Conservation (phyloP, 139 green algal genomes). For the Tetraselmis chui region DNA sequence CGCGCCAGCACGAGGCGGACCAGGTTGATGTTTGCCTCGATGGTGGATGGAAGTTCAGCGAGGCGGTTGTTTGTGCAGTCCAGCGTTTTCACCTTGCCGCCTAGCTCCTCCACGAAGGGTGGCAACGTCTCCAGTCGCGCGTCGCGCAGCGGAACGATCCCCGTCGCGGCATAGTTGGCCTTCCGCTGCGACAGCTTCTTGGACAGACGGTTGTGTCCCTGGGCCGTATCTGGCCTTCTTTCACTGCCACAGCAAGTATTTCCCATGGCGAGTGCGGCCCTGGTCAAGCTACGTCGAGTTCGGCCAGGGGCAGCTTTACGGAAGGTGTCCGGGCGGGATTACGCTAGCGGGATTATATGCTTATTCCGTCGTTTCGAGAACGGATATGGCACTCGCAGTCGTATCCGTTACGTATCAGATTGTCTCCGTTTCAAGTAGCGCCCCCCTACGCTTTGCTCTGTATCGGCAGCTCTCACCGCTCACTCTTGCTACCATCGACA, state of each 20-base stretch:
- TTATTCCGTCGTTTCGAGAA: too few relatives aligned
- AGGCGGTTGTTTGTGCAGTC: conserved; percentile 39
- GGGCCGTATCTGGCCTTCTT: too few relatives aligned
- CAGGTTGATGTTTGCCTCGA: conserved; percentile 10
- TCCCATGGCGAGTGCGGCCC: background rate
- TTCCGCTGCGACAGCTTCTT: background rate
- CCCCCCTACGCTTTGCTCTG: too few relatives aligned
- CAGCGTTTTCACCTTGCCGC: conserved; percentile 21
- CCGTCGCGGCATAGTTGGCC: conserved; percentile 4
- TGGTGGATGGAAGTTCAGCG: conserved; percentile 11
- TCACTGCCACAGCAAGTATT: background rate
- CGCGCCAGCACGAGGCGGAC: conserved; percentile 2
- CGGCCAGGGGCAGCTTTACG: too few relatives aligned
- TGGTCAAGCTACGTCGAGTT: too few relatives aligned
- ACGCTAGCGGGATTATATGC: too few relatives aligned
- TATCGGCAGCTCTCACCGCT: too few relatives aligned
- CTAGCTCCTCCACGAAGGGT: conserved; percentile 13
- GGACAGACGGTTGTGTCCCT: background rate
- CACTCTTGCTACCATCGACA: too few relatives aligned
- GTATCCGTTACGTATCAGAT: too few relatives aligned
- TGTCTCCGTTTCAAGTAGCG: too few relatives aligned
- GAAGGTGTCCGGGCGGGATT: too few relatives aligned
- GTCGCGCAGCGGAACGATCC: conserved; percentile 13
- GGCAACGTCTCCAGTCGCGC: conserved; percentile 31
- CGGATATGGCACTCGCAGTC: too few relatives aligned